These are phyloP conservation scores for Colletotrichum musicola DNA, from an alignment of 2,329 filamentous ascomycete species.

Conservation along the genomic window DNA sequence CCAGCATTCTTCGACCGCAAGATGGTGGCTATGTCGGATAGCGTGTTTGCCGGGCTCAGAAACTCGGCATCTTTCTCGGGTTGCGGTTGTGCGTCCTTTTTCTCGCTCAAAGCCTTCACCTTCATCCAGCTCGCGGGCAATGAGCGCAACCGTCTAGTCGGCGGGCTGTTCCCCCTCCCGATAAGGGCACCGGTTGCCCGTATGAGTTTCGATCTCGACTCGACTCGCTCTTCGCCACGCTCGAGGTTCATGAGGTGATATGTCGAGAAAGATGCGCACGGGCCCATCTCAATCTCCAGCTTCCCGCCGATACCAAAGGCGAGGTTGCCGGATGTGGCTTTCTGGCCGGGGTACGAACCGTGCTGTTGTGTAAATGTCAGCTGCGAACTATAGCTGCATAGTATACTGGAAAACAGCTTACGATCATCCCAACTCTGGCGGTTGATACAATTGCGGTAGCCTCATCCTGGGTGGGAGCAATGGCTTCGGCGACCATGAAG, in stretches of 20 bases:
- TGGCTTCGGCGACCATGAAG: constrained; percentile 60
- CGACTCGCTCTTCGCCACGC: constrained; percentile 42
- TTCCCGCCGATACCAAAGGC: constrained; percentile 50
- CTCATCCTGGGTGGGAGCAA: constrained; percentile 58
- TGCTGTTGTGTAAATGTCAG: constrained; percentile 46
- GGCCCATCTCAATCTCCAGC: constrained; percentile 41
- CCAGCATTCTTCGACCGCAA: constrained; percentile 65
- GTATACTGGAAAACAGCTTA: background rate
- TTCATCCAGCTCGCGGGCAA: background rate
- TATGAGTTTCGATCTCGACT: background rate
- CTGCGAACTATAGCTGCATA: too few relatives aligned
- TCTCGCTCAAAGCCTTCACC: background rate
- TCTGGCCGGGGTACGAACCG: constrained; percentile 61
- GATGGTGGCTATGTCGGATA: constrained; percentile 53
- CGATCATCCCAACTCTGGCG: constrained; percentile 47
- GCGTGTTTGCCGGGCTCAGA: constrained; percentile 2
- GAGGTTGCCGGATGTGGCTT: constrained; percentile 66
- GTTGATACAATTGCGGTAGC: constrained; percentile 52
- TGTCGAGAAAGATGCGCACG: constrained; percentile 58
- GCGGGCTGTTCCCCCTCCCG: background rate
- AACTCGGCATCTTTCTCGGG: fast-evolving
- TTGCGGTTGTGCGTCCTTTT: background rate
- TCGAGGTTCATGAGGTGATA: constrained; percentile 63
- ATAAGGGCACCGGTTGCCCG: background rate
- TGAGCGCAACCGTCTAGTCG: fast-evolving